A percentile compares a stretch with the other conserved stretches of the same genome.
These are phyloP conservation scores for Beverwykella pulmonaria DNA, from an alignment of 495 filamentous ascomycete species.

Conservation along the genomic window DNA sequence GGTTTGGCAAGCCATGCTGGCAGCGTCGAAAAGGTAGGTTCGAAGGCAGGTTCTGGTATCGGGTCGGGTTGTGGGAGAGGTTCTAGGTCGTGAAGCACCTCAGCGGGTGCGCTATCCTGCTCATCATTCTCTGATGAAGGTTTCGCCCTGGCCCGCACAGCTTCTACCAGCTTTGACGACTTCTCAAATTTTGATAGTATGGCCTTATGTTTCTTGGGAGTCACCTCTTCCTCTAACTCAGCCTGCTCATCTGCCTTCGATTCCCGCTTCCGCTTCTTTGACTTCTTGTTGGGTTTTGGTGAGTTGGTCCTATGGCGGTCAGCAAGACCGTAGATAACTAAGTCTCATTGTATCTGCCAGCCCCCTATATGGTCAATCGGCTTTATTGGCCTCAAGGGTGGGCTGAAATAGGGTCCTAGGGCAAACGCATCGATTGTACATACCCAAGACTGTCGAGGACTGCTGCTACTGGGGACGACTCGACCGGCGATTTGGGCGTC, in stretches of 20 bases:
- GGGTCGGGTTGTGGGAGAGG: constrained; percentile 77
- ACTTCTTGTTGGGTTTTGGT: not conserved
- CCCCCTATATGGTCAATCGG: too few species aligned
- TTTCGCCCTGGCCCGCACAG: constrained; percentile 4
- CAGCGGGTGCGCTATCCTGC: constrained; percentile 34
- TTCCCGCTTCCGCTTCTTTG: constrained; percentile 34
- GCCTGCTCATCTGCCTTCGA: constrained; percentile 17
- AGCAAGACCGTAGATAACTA: too few species aligned
- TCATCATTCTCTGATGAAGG: constrained; percentile 10
- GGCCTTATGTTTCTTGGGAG: constrained; percentile 41
- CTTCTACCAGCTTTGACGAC: constrained; percentile 36
- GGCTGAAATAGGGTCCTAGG: too few species aligned
- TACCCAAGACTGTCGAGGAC: too few species aligned
- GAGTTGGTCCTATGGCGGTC: not conserved
- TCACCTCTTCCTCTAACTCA: constrained; percentile 35
- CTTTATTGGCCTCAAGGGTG: too few species aligned
- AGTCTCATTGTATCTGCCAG: not conserved
- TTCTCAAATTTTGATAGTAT: constrained; percentile 48
- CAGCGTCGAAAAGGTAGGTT: constrained; percentile 57
- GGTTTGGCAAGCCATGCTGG: constrained; percentile 78
- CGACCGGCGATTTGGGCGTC: not conserved
- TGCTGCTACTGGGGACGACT: not conserved
- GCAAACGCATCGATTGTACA: not conserved
- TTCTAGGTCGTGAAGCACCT: constrained; percentile 65
- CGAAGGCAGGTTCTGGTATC: constrained; percentile 55